Evolutionary conservation across 2,329 filamentous ascomycete species (phyloP), one percentile per base, ranked within the genome.

Genomic region (Scytalidium lignicola): DNA sequence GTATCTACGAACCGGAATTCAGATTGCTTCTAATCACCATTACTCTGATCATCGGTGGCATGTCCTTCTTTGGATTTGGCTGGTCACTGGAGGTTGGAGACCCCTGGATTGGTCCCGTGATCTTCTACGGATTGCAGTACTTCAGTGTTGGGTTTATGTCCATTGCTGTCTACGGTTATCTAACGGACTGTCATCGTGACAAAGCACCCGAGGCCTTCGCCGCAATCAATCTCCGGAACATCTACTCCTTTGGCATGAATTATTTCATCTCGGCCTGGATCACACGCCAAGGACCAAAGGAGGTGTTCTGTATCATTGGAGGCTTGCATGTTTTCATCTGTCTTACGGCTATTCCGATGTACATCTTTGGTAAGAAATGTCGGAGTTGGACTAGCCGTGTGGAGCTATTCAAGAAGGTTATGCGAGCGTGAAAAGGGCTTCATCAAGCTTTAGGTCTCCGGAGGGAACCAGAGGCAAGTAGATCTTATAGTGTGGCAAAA

Each of bases 171-270:
- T 58, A 69, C 22, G 66, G 67, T 1, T 69, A 70, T 47, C 61
- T 70, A 1, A 67, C 69, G 44, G 67, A 70, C 43, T 70, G 67
- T 48, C 66, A 69, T 47, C 66, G 66, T 1, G 59, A 58, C 19
- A 67, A 69, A 47, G 66, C 66, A 1, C 68, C 68, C 40, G 67
- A 69, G 49, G 67, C 67, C 6, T 69, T 69, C 29, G 67, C 68
- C 2, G 68, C 65, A 0, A 69, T 70, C 57, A 68, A 68, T 41
- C 67, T 69, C 32, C 50, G 63, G 12, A 65, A 65, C 22, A 62
- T 66, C 42, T 66, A 65, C 43, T 63, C 62, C 2, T 67, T 67
- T 46, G 59, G 58, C 4, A 65, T 67, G 57, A 65, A 64, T 49
- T 65, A 66, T 46, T 66, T 66, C 53, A 64, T 67, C 49, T 62